Conservation (phyloP, 2,329 filamentous ascomycete genomes). For the Aspergillus sp. region DNA sequence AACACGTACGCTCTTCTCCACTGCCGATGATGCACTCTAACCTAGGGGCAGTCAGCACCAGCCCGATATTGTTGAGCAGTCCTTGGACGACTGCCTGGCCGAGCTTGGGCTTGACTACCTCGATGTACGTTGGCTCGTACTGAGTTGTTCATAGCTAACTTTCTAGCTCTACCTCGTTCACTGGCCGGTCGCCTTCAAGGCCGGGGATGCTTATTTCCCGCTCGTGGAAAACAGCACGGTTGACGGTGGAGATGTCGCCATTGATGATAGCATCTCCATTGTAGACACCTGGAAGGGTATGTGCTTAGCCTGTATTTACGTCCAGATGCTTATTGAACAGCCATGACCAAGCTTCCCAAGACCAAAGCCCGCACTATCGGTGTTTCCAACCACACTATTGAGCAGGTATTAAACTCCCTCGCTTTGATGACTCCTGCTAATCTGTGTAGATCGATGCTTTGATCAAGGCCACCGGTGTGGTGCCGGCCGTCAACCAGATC, state of each 20-base stretch:
- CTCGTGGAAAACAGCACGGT: slow-evolving; percentile 27
- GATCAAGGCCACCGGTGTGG: slow-evolving; percentile 45
- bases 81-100: slow-evolving; percentile 41
- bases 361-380: slow-evolving; percentile 33
- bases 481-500: slow-evolving; percentile 59
- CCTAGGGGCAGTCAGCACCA: slow-evolving; percentile 40
- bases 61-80: slow-evolving; percentile 42
- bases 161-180: slow-evolving; percentile 35
- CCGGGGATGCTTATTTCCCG: slow-evolving; percentile 39
- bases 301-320: neutral
- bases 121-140: slow-evolving; percentile 36
- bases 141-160: slow-evolving; percentile 7
- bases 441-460: slow-evolving; percentile 41
- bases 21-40: too few relatives aligned
- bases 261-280: slow-evolving; percentile 37
- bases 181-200: slow-evolving; percentile 37
- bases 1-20: too few relatives aligned
- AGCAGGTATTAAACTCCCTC: slow-evolving; percentile 18
- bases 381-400: slow-evolving; percentile 34
- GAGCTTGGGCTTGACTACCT: slow-evolving; percentile 47
- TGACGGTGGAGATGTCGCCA: slow-evolving; percentile 30
- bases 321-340: slow-evolving; percentile 6
- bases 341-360: slow-evolving; percentile 36
- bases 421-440: neutral
- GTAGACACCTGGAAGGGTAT: slow-evolving; percentile 32